Evolutionary conservation across 1,284 basidiomycete genomes (phyloP).

Genomic region (Singerocomus inundabilis): DNA sequence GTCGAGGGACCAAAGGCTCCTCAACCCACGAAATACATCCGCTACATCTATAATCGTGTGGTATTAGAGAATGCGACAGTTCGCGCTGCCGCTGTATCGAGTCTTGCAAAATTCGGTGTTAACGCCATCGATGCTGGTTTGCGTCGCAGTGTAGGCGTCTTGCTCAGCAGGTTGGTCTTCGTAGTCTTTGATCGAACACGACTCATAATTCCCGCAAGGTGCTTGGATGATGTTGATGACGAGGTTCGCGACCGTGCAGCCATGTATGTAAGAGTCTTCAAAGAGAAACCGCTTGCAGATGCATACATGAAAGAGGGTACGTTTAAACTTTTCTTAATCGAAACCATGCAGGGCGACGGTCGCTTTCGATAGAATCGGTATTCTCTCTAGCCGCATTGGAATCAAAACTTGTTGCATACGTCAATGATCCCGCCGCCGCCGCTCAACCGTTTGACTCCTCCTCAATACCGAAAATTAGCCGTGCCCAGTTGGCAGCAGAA

Average conservation of each 20-base stretch:
- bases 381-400: constrained; percentile 88
- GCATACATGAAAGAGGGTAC: constrained; percentile 89
- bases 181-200: constrained; percentile 2
- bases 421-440: constrained; percentile 74
- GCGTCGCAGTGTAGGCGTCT: constrained; percentile 84
- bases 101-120: constrained; percentile 95
- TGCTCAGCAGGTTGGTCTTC: constrained; percentile 70
- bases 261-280: constrained; percentile 86
- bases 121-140: constrained; percentile 78
- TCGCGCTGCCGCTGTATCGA: constrained; percentile 92
- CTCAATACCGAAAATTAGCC: constrained; percentile 87
- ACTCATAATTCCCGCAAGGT: constrained; percentile 49
- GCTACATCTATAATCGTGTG: constrained; percentile 99
- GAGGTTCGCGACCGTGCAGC: constrained; percentile 98
- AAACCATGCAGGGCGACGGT: neutral
- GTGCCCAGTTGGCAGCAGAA: constrained; percentile 85
- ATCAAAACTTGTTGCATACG: constrained; percentile 83
- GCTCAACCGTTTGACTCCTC: constrained; percentile 76
- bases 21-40: constrained; percentile 97
- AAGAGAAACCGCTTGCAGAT: constrained; percentile 78
- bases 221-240: constrained; percentile 98
- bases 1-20: constrained; percentile 94
- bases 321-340: neutral
- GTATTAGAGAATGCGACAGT: constrained; percentile 99
- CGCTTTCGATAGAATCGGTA: constrained; percentile 68